These are phyloP conservation scores for Ceriops zippeliana DNA, from an alignment of 345 rosid species.

Conservation along the genomic window DNA sequence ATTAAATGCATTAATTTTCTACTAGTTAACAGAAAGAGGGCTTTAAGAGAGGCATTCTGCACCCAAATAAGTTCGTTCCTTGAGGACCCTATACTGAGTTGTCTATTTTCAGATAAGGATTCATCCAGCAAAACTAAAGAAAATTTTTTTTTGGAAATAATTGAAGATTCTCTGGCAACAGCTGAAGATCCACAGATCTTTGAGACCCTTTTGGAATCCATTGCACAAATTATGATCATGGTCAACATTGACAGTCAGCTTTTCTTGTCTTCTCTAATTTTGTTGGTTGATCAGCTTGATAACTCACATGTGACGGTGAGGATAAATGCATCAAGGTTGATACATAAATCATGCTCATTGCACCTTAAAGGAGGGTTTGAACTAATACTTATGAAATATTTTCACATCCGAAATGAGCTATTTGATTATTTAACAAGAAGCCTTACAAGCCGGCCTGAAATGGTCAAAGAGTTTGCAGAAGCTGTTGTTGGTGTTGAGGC, in stretches of 20 bases:
- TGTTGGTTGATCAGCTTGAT: constrained; percentile 89
- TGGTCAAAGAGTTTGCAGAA: constrained; percentile 90
- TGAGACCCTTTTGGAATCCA: constrained; percentile 77
- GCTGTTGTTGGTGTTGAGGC: constrained; percentile 72
- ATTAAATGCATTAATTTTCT: constrained; percentile 57
- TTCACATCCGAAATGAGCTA: constrained; percentile 55
- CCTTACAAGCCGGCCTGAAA: constrained; percentile 54
- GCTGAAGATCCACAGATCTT: constrained; percentile 60
- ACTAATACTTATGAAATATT: constrained; percentile 50
- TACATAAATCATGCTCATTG: constrained; percentile 60
- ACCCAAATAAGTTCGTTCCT: constrained; percentile 65
- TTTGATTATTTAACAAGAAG: constrained; percentile 61
- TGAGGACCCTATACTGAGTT: constrained; percentile 40
- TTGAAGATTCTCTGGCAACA: constrained; percentile 50
- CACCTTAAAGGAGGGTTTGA: constrained; percentile 81
- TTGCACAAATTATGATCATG: constrained; percentile 68
- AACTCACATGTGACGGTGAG: constrained; percentile 60
- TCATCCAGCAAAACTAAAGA: constrained; percentile 37
- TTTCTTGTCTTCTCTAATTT: constrained; percentile 60
- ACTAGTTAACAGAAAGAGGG: constrained; percentile 58
- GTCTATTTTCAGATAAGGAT: constrained; percentile 51
- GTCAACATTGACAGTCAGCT: constrained; percentile 60
- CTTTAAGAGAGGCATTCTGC: constrained; percentile 82
- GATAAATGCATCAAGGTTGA: constrained; percentile 64
- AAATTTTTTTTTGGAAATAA: constrained; percentile 54